phyloP scores from a whole-genome alignment of 2,329 filamentous ascomycete genomes.

The Pseudodiploospora longispora region DNA sequence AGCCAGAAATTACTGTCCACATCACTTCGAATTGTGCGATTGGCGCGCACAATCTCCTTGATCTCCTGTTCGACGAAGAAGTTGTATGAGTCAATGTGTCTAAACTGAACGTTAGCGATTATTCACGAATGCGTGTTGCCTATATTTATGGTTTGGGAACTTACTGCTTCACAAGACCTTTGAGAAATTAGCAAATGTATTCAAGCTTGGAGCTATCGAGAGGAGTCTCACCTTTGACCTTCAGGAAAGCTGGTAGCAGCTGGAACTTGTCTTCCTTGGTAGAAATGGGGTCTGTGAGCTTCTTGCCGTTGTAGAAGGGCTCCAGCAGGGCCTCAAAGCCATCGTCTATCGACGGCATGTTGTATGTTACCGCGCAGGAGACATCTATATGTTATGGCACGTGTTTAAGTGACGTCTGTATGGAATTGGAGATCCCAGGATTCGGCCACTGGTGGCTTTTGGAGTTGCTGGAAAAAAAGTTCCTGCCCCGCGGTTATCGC shows the following conservation, averaged over 20 bases:
- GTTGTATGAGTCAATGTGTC: conserved; percentile 96
- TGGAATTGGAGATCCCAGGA: too few species aligned
- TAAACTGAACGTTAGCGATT: conserved; percentile 16
- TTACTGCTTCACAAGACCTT: conserved; percentile 77
- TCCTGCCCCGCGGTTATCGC: too few species aligned
- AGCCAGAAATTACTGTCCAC: conserved; percentile 89
- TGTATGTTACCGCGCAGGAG: conserved; percentile 23
- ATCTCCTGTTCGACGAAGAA: conserved; percentile 96
- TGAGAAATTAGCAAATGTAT: conserved; percentile 1
- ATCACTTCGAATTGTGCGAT: conserved; percentile 82
- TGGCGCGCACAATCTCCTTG: conserved; percentile 92
- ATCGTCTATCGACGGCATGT: conserved; percentile 50
- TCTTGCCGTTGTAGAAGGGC: conserved; percentile 62
- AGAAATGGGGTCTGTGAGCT: conserved; percentile 56
- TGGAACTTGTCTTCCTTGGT: conserved; percentile 88
- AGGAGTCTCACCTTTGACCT: conserved; percentile 66
- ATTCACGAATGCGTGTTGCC: background rate
- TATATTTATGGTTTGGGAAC: conserved; percentile 13
- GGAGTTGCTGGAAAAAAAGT: too few species aligned
- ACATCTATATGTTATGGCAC: conserved; percentile 16
- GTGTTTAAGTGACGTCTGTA: too few species aligned
- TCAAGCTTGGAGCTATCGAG: background rate
- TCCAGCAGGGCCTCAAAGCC: conserved; percentile 59
- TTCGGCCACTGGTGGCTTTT: too few species aligned
- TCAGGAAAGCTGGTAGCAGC: conserved; percentile 90